phyloP scores from a whole-genome alignment of 2,329 filamentous ascomycete species.

The Lizonia empirigonia region DNA sequence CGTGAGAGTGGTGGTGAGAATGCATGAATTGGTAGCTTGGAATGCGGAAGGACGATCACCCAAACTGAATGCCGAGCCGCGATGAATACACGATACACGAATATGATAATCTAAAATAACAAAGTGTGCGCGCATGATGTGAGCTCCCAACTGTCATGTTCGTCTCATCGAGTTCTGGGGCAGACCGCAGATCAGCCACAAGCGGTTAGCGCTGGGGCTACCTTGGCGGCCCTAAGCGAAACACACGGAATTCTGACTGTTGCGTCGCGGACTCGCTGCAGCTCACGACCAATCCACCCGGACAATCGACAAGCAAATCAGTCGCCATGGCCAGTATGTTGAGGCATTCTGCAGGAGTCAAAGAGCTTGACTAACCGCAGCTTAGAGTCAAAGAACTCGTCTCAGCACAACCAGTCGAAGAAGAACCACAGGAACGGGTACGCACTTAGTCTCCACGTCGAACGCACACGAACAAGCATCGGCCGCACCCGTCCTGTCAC shows the following conservation, averaged over 20 bases:
- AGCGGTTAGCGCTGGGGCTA: not conserved
- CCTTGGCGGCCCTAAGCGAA: not conserved
- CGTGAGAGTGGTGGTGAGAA: not conserved
- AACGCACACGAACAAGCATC: conserved; percentile 17
- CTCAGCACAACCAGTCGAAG: conserved; percentile 96
- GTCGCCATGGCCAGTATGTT: conserved; percentile 74
- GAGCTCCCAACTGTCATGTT: not conserved
- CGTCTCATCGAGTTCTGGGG: not conserved
- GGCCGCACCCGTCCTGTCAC: not conserved
- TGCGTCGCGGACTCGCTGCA: conserved; percentile 6
- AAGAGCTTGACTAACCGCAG: conserved; percentile 20
- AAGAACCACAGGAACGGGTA: conserved; percentile 99
- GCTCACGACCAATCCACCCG: conserved; percentile 37
- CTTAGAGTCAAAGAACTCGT: conserved; percentile 99
- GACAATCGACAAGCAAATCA: conserved; percentile 44
- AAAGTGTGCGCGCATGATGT: no score
- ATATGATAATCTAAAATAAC: no score
- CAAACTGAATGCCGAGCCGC: not conserved
- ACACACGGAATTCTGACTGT: conserved; percentile 14
- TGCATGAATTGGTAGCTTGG: not conserved
- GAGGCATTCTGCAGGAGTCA: not conserved
- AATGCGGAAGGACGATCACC: not conserved
- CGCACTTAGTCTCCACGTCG: conserved; percentile 47
- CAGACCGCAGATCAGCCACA: not conserved
- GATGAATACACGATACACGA: conserved; percentile 5